Conservation (phyloP, 192 early-diverging fungal species). For the Chytriomyces sp. region DNA sequence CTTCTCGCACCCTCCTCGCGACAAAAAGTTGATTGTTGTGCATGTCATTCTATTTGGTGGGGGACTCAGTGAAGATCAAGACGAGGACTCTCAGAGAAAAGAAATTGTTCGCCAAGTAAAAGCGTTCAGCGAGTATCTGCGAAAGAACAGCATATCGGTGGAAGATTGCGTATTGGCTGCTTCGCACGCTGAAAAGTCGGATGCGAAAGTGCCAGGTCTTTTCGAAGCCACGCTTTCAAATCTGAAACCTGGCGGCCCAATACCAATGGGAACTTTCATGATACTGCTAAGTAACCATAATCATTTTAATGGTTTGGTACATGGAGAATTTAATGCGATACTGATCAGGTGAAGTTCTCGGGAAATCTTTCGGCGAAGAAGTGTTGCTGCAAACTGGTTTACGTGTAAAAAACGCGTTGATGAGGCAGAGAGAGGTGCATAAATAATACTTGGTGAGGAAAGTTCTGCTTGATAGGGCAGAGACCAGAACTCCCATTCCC, state of each 20-base stretch:
- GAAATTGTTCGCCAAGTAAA: neutral
- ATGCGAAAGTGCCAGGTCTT: conserved; percentile 1
- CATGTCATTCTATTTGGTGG: conserved; percentile 21
- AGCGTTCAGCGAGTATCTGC: neutral
- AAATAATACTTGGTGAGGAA: too few relatives aligned
- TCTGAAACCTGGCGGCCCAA: neutral
- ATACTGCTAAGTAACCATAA: neutral
- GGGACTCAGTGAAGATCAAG: neutral
- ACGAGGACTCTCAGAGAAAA: neutral
- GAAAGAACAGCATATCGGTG: neutral
- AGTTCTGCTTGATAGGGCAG: too few relatives aligned
- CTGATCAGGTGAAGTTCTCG: neutral
- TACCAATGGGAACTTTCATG: conserved; percentile 10
- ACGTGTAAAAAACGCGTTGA: conserved; percentile 17
- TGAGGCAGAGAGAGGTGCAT: neutral
- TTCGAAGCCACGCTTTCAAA: neutral
- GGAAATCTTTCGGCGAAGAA: conserved; percentile 17
- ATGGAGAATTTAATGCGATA: neutral
- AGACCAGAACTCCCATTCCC: too few relatives aligned
- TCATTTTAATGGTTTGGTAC: neutral
- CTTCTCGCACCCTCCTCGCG: neutral
- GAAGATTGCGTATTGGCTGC: conserved; percentile 12
- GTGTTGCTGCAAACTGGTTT: conserved; percentile 17
- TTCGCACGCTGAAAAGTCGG: neutral
- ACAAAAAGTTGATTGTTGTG: neutral